Evolutionary conservation across 139 green algal genomes (phyloP), one percentile per base, ranked within the genome.

Genomic region (Axilococcus clingmanii): DNA sequence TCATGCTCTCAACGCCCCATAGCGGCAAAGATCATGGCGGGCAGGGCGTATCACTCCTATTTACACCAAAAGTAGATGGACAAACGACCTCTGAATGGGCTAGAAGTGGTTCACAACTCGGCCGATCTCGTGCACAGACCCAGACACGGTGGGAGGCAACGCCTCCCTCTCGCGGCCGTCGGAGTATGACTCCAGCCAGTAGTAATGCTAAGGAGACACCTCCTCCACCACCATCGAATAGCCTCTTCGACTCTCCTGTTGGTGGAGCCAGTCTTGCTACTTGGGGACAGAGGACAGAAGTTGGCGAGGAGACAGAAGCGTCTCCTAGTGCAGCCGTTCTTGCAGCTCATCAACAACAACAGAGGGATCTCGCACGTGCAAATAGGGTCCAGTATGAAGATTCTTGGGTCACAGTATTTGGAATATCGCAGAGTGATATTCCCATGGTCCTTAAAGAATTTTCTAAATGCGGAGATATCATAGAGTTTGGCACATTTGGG

Each of bases 361-460:
- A n/a, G 5, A 31, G 32, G 0, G 57, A 27, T 33, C 16, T 57
- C 1, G 53, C 23, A 4, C 27, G 48, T 4, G 32, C 12, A 0
- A 22, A 30, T 19, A 32, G 28, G 7, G 19, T 69, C 28, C 45
- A 69, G 37, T 29, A 62, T 29, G 41, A 59, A 28, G 53, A 65
- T 22, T 57, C 41, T 5, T 76, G 67, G 60, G 72, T 80, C 8
- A 80, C 69, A n/a, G 59, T 79, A 12, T 80, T 65, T 63, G 72
- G 72, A 14, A 76, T 80, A 33, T 28, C 41, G 7, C 54, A 51
- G 4, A 40, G 15, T 25, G 43, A 72, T 25, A 15, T 56, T 23
- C 34, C 51, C 4, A 11, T 59, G 7, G 46, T 80, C 5, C 44
- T 80, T 7, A 51, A 40, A 7, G 63, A 79, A 32, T 79, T 80